These are phyloP conservation scores for Fusarium sp. DNA, from an alignment of 2,329 filamentous ascomycete species.

Conservation along the genomic window DNA sequence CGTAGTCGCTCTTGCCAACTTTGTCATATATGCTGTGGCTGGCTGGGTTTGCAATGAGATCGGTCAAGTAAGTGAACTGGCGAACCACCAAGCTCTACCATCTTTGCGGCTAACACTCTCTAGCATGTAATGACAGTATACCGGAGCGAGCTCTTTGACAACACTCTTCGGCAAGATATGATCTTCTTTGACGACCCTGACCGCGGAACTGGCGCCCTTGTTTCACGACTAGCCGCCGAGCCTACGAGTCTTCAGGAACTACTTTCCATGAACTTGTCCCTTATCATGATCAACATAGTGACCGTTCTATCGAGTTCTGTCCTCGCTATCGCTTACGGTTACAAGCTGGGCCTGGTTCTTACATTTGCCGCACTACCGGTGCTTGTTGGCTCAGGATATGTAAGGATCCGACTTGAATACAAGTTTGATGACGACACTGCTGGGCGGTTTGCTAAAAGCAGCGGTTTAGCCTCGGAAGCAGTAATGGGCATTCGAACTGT, in stretches of 20 bases:
- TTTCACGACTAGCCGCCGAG: conserved; percentile 54
- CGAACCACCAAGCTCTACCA: neutral
- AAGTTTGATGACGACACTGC: conserved; percentile 60
- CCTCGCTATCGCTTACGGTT: conserved; percentile 60
- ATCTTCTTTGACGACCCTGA: conserved; percentile 57
- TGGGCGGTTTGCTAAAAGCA: conserved; percentile 60
- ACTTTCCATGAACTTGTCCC: conserved; percentile 60
- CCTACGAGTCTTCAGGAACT: conserved; percentile 64
- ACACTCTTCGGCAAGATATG: conserved; percentile 67
- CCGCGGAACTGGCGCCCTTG: conserved; percentile 56
- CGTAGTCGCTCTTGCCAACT: conserved; percentile 61
- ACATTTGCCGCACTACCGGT: conserved; percentile 60
- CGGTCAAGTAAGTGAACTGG: conserved; percentile 48
- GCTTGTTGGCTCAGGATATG: conserved; percentile 59
- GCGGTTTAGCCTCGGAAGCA: conserved; percentile 63
- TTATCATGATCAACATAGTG: conserved; percentile 61
- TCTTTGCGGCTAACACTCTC: neutral
- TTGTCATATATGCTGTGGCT: conserved; percentile 57
- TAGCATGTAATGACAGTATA: conserved; percentile 53
- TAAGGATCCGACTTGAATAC: conserved; percentile 62
- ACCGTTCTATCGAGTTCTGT: conserved; percentile 60
- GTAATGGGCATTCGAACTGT: conserved; percentile 63
- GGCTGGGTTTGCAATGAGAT: conserved; percentile 55
- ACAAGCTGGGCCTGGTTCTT: conserved; percentile 64
- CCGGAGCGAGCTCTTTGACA: conserved; percentile 60